These are phyloP conservation scores for Microcos paniculata DNA, from an alignment of 345 rosid species.

Conservation along the genomic window DNA sequence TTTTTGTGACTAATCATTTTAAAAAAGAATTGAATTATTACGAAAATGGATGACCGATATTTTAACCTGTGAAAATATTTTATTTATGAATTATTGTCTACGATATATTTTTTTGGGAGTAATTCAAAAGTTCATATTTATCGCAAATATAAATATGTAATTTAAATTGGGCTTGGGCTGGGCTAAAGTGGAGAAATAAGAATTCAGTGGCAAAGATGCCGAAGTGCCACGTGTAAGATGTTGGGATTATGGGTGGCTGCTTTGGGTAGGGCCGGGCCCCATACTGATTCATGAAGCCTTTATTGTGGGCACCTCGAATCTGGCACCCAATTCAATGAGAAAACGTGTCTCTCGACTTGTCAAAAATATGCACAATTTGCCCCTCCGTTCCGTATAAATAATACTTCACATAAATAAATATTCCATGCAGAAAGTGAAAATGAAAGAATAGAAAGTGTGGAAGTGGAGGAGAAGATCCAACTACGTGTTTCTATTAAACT, in stretches of 20 bases:
- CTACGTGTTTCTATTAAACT: background rate
- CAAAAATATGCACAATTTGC: background rate
- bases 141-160: too few relatives aligned
- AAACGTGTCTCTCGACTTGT: background rate
- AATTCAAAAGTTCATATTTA: too few relatives aligned
- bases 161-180: background rate
- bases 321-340: background rate
- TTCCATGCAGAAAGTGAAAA: background rate
- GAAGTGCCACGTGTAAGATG: background rate
- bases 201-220: background rate
- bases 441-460: background rate
- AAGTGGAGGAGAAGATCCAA: background rate
- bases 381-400: background rate
- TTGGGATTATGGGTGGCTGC: background rate
- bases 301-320: constrained; percentile 9
- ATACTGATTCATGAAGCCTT: background rate
- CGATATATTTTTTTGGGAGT: too few relatives aligned
- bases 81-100: too few relatives aligned
- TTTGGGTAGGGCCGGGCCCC: background rate
- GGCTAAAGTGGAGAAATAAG: background rate
- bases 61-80: too few relatives aligned
- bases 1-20: too few relatives aligned
- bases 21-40: too few relatives aligned
- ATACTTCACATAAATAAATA: background rate
- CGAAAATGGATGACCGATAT: too few relatives aligned